Evolutionary conservation across 139 green algal genomes (phyloP), one percentile per base, ranked within the genome.

Genomic region (Chlamydomonas asymmetrica): DNA sequence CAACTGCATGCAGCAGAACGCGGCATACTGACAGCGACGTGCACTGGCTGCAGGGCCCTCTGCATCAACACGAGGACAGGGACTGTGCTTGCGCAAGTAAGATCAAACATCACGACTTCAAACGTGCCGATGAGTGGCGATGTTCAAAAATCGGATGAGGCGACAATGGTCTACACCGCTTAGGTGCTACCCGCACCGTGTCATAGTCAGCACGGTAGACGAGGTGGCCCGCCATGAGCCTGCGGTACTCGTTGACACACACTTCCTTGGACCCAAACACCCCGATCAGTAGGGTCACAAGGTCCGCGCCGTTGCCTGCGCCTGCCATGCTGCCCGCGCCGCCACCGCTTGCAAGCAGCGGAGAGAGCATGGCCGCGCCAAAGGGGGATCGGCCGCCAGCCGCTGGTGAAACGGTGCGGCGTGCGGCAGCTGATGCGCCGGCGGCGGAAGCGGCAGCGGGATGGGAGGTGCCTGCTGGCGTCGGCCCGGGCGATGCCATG

Each of bases 221-320:
- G 67, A 98, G 85, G 74, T 84, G 80, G 5, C 96, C 93, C 23
- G 86, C 87, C 65, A 98, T 82, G 88, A 97, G 92, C 29, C 65
- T 75, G 3, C 81, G 85, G 79, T 99, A 98, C 82, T 98, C 94
- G 41, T 79, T 82, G n/a, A 98, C 88, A 66, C 99, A 95, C 16
- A 93, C 71, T 66, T 97, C 92, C 43, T 88, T 87, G 63, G 41
- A 81, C 48, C 93, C 91, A 66, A 94, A 98, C 63, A 98, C 95
- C 60, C 84, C 87, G 4, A 97, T 88, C 39, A 98, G 86, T 83
- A 91, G 80, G 23, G 73, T 72, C 31, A 98, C 88, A 38, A 95
- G 82, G 80, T 98, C 93, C 50, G 52, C 74, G 25, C 48, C 54
- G 7, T 39, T 68, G 45, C 20, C 45, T 10, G 32, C 57, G 20